Evolutionary conservation across 345 rosid genomes (phyloP).

Genomic region (Sisymbrium altissimum): DNA sequence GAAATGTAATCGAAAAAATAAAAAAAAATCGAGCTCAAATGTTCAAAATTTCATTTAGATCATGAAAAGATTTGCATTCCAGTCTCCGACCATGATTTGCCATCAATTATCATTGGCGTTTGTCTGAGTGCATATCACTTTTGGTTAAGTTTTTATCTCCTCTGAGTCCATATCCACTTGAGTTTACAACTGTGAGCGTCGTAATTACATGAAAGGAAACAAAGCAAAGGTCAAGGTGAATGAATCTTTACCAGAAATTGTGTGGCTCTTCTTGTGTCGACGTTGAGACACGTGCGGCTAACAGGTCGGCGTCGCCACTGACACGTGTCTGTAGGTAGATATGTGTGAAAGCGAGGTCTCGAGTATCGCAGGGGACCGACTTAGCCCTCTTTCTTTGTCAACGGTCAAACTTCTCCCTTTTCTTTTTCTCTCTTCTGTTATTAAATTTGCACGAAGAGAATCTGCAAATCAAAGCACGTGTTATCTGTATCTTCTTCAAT

Average conservation of each 20-base stretch:
- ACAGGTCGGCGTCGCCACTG: conserved; percentile 24
- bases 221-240: conserved; percentile 27
- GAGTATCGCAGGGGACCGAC: conserved; percentile 24
- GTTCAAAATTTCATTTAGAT: neutral
- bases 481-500: conserved; percentile 18
- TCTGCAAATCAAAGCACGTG: conserved; percentile 27
- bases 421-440: neutral
- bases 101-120: neutral
- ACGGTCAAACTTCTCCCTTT: conserved; percentile 15
- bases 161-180: neutral
- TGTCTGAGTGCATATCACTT: neutral
- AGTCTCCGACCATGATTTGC: neutral
- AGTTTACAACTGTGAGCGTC: neutral
- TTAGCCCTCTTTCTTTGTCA: conserved; percentile 20
- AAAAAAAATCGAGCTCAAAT: too few species aligned
- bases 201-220: conserved; percentile 3
- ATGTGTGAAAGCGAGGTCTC: conserved; percentile 30
- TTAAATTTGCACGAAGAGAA: conserved; percentile 14
- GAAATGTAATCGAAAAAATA: neutral
- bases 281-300: conserved; percentile 29
- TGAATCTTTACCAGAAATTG: neutral
- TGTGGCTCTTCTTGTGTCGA: conserved; percentile 7
- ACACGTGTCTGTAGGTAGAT: conserved; percentile 21
- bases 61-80: neutral
- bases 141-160: neutral